Evolutionary conservation across 176 grass and related monocot genomes (phyloP), one percentile per base, ranked within the genome.

Genomic region (Zoysia pacifica): DNA sequence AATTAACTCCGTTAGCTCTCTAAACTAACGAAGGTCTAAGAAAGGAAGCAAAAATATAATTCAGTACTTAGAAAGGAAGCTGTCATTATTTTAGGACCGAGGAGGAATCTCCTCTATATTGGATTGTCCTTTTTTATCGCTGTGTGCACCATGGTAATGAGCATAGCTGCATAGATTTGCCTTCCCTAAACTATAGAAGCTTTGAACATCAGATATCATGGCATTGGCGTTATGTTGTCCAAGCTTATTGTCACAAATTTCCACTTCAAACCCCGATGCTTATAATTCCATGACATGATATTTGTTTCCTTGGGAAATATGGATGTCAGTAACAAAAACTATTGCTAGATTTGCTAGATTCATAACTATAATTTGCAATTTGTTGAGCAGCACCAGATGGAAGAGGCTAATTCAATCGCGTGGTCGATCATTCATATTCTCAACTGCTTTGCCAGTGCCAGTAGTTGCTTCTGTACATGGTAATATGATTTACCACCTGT

Each of bases 371-470:
- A 11, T 47, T 76, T 84, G 39, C 18, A 75, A 77, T 84, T 14
- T 87, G 28, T 87, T 70, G 59, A 82, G 60, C 90, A 98, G 95
- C 86, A 89, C 87, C 63, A 82, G 76, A 79, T 98, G 95, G 95
- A 98, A 76, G 84, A 91, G 53, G 16, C 67, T 98, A 67, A 94
- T 98, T 82, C 92, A 98, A 77, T 94, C 95, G 1, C 91, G 92
- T 54, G 95, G 95, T 36, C 87, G 92, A 41, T 89, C 92, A 5
- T 98, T 98, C 74, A 94, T 98, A 76, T 98, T 98, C 93, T 94
- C 96, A 45, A 93, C 92, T 56, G 84, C 92, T 81, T 79, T 93
- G 66, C 90, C 96, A 19, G 90, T 94, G 56, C 96, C 92, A 36
- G 75, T 94, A 79, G 88, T 75, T 89, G 96, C 92, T 81, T 89